Conservation (phyloP, 2,329 filamentous ascomycete species). For the Raffaelea arxii region DNA sequence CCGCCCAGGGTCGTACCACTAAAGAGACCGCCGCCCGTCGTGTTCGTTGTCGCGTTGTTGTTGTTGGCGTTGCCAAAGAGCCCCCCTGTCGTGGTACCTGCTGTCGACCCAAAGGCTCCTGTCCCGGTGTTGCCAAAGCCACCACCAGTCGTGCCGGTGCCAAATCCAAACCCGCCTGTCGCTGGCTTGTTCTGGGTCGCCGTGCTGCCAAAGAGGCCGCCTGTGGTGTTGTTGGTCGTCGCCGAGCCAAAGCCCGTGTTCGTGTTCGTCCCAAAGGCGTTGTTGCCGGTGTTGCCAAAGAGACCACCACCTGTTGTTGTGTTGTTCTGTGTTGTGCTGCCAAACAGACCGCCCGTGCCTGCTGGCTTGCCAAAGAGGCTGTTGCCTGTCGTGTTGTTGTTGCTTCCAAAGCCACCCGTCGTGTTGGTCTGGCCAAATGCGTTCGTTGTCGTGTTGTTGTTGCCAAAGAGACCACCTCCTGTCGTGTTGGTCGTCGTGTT, state of each 20-base stretch:
- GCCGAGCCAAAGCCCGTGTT: constrained; percentile 34
- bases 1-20: constrained; percentile 20
- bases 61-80: constrained; percentile 26
- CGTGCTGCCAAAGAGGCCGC: constrained; percentile 34
- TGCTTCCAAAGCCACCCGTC: constrained; percentile 27
- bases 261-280: constrained; percentile 23
- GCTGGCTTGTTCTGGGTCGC: constrained; percentile 14
- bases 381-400: constrained; percentile 12
- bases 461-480: constrained; percentile 24
- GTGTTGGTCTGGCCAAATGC: constrained; percentile 21
- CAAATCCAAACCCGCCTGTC: constrained; percentile 8
- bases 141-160: constrained; percentile 4
- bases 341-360: constrained; percentile 2
- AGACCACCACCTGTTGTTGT: constrained; percentile 27
- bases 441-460: constrained; percentile 23
- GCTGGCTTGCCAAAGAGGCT: background rate
- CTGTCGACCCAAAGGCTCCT: background rate
- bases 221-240: constrained; percentile 18
- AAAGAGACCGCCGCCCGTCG: constrained; percentile 15
- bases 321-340: constrained; percentile 22
- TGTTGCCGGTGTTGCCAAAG: constrained; percentile 17
- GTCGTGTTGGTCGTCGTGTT: constrained; percentile 23
- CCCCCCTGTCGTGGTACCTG: constrained; percentile 5
- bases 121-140: constrained; percentile 30
- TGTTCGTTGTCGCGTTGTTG: background rate